Evolutionary conservation across 306 rosid species (phyloP).

Genomic region (Urtica urens): DNA sequence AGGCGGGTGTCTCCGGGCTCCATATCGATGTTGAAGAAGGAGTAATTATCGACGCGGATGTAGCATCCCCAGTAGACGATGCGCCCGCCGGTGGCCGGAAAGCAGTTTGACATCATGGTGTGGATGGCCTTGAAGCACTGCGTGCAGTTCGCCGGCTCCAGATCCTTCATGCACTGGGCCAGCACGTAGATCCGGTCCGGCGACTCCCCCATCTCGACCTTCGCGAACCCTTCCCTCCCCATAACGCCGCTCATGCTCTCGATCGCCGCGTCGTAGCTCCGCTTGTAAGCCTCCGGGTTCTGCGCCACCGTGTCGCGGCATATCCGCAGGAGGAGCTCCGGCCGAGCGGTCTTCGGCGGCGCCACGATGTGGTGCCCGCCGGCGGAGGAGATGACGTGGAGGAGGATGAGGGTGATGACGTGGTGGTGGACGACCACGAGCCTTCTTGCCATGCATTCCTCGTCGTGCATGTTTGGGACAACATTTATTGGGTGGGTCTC

Average conservation of each 20-base stretch:
- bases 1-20: constrained; percentile 10
- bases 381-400: neutral
- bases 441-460: neutral
- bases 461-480: neutral
- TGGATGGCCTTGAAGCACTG: constrained; percentile 1
- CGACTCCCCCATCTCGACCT: constrained; percentile 11
- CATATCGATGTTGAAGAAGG: constrained; percentile 10
- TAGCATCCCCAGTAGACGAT: constrained; percentile 19
- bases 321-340: constrained; percentile 10
- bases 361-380: neutral
- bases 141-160: constrained; percentile 12
- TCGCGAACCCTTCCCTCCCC: constrained; percentile 2
- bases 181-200: constrained; percentile 21
- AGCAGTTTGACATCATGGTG: constrained; percentile 14
- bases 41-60: constrained; percentile 22
- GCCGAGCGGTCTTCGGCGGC: too few relatives aligned
- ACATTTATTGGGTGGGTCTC: neutral
- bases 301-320: constrained; percentile 1
- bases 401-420: constrained; percentile 5
- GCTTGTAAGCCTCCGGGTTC: neutral
- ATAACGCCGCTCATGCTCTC: constrained; percentile 6
- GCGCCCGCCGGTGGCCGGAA: constrained; percentile 24
- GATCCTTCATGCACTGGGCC: constrained; percentile 25
- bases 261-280: neutral
- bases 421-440: neutral